phyloP scores from a whole-genome alignment of 2,329 filamentous ascomycete species.

The Botrytis porri region DNA sequence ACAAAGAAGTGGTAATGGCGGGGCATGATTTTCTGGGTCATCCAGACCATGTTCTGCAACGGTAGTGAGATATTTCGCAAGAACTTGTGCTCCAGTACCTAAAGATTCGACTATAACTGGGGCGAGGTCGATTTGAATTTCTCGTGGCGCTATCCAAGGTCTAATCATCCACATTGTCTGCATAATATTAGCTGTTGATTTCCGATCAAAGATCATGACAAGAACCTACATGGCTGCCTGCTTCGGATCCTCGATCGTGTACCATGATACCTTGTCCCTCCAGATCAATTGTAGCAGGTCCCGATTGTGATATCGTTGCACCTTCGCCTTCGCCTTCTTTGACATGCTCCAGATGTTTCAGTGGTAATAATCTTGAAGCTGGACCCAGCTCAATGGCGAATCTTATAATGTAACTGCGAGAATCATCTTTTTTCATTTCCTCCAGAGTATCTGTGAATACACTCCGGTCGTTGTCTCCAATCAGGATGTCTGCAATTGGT shows the following conservation, averaged over 20 bases:
- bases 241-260: conserved; percentile 82
- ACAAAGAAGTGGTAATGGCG: conserved; percentile 82
- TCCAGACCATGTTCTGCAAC: conserved; percentile 80
- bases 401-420: conserved; percentile 83
- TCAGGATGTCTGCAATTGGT: conserved; percentile 75
- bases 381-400: conserved; percentile 72
- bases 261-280: conserved; percentile 99
- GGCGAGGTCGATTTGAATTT: conserved; percentile 95
- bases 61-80: conserved; percentile 88
- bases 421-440: conserved; percentile 88
- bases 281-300: conserved; percentile 64
- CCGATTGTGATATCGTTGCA: conserved; percentile 37
- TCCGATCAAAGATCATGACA: conserved; percentile 8
- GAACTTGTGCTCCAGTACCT: conserved; percentile 88
- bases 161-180: conserved; percentile 99
- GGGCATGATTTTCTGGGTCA: conserved; percentile 72
- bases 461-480: conserved; percentile 67
- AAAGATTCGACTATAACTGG: conserved; percentile 86
- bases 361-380: conserved; percentile 59
- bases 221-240: conserved; percentile 82
- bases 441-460: conserved; percentile 82
- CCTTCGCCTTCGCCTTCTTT: conserved; percentile 30
- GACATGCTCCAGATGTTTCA: conserved; percentile 36
- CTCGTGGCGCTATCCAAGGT: conserved; percentile 80
- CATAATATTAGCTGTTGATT: conserved; percentile 34